Evolutionary conservation across 495 filamentous ascomycete species (phyloP), one percentile per base, ranked within the genome.

Genomic region (Thozetella sp.): DNA sequence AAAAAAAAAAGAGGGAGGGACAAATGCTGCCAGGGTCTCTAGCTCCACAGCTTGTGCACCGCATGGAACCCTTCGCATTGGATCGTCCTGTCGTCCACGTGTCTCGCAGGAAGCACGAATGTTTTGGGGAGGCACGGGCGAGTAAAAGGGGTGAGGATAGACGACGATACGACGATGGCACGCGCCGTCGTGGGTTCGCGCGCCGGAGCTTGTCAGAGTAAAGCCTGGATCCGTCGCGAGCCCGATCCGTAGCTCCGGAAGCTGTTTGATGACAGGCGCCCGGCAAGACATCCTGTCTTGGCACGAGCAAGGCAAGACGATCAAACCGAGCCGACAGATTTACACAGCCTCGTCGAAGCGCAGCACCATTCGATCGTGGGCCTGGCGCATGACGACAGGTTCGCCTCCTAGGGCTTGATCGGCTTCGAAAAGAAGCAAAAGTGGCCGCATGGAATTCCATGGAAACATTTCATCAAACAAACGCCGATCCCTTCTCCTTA

Each of bases 251-350:
- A 48, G 43, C 43, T 4, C n/a, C 43, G 43, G 43, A 48, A 48
- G 43, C 3, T 48, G 43, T 48, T 48, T 48, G 43, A 48, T 48
- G 43, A 48, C 10, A 48, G 30, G 43, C 12, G 9, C 43, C 43
- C 11, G 43, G 11, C n/a, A 48, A n/a, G 3, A 17, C 10, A 48
- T 37, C 51, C 22, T 25, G 34, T 45, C 55, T 57, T 57, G 55
- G 55, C 22, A 40, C 55, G 45, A 37, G 25, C 4, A 52, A 22
- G 13, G 19, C 3, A 58, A 3, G 57, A 51, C 19, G 57, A 59
- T 59, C 57, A 59, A 59, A 59, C 57, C 50, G 19, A 43, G 25
- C 57, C 57, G 27, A 26, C 1, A 34, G 30, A 11, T 22, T 26
- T 40, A 13, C 25, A 55, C 24, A 22, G 25, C 53, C 24, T 55